These are phyloP conservation scores for Plasmodium falciparum DNA, from an alignment of 169 alveolate species.

Conservation along the genomic window DNA sequence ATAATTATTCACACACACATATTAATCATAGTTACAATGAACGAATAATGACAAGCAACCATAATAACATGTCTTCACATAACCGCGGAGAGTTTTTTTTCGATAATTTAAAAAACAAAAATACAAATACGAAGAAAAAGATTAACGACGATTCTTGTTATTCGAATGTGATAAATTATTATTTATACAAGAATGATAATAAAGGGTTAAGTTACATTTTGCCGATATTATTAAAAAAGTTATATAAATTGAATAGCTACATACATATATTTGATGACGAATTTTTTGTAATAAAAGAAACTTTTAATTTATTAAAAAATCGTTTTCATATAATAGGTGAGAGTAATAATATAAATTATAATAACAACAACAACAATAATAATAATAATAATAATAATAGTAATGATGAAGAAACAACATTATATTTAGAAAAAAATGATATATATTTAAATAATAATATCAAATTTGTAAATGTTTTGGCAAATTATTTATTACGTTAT, in stretches of 20 bases:
- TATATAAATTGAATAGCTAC: constrained; percentile 44
- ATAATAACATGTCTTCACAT: no score
- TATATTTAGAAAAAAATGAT: constrained; percentile 44
- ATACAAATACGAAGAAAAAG: not conserved
- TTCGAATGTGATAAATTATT: constrained; percentile 20
- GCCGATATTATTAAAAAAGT: constrained; percentile 3
- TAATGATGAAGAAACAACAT: constrained; percentile 31
- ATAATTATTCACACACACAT: not conserved
- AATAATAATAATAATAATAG: constrained; percentile 13
- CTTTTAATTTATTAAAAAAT: constrained; percentile 38
- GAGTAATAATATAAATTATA: constrained; percentile 23
- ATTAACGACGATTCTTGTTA: constrained; percentile 14
- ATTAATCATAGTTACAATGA: not conserved
- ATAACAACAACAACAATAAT: not conserved
- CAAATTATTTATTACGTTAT: constrained; percentile 66
- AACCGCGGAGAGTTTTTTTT: not conserved
- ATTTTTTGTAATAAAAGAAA: constrained; percentile 55
- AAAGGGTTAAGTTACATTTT: constrained; percentile 26
- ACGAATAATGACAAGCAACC: no score
- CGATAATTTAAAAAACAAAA: not conserved
- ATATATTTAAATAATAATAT: constrained; percentile 52
- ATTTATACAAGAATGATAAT: constrained; percentile 28
- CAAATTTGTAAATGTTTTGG: constrained; percentile 66
- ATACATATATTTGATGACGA: constrained; percentile 43
- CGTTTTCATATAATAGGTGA: constrained; percentile 52